Base-by-base conservation (phyloP, 1,284 basidiomycete species). In the Cutaneotrichosporon dermatis region DNA sequence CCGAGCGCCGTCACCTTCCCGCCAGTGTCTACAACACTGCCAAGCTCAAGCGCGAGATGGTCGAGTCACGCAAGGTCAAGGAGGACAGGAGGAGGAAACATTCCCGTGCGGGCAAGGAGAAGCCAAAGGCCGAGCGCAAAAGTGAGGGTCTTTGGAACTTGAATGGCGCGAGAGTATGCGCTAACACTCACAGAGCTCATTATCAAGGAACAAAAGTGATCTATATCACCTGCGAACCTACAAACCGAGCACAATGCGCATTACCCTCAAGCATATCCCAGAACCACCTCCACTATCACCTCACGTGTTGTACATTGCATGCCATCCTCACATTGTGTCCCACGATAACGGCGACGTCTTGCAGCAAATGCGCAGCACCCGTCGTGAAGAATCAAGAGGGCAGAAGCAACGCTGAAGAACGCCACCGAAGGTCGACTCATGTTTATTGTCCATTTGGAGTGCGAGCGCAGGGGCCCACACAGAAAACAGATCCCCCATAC, bases 41-140 rank as follows among this genome's bases (percentile, higher is more conserved):
- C 57, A 86, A 88, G 74, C 86, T 97, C 79, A 94, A 97, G 79
- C 83, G 86, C 61, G 92, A 91, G 46, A 97, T 99, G 94, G 79
- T 95, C 72, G 92, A 95, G 52, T 88, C 92, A 6, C 82, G 84
- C 56, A 85, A 88, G 62, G 88, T 89, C 82, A 98, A 97, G 81
- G 93, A 99, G 74, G 95, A 98, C 76, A 85, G 92, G 68, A 82
- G 94, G 67, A 81, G 93, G 73, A 92, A 89, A 73, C 91, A 94
- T 72, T 87, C 90, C 8, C 83, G 90, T 44, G 86, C 86, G 10
- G 92, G 93, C 55, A 85, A 88, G 75, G 85, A 80, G 77, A 97
- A 94, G 76, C 94, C 95, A 6, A 92, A 89, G 74, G 86, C 93
- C 41, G 94, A 94, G 80, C 85, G 88, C 75, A 93, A 92, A 80